These are phyloP conservation scores for Hanseniaspora lachancei DNA, from an alignment of 805 yeast species.

Conservation along the genomic window DNA sequence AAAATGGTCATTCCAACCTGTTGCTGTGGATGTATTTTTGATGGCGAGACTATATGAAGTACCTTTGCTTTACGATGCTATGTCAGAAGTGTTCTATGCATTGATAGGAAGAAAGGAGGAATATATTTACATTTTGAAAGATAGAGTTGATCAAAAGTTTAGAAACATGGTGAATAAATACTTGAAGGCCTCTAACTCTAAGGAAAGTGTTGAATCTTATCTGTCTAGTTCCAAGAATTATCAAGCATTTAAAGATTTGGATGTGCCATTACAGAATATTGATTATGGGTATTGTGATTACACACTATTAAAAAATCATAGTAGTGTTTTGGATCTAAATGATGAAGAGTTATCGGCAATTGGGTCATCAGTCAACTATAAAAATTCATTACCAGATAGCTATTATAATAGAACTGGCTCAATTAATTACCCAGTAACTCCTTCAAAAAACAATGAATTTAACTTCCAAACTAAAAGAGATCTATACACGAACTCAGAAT, in stretches of 20 bases:
- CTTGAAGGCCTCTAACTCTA: constrained; percentile 16
- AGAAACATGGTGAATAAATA: constrained; percentile 17
- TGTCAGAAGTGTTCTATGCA: constrained; percentile 56
- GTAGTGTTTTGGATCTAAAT: constrained; percentile 23
- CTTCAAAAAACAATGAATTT: not conserved
- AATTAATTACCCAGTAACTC: not conserved
- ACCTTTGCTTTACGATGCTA: constrained; percentile 56
- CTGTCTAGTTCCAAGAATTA: constrained; percentile 23
- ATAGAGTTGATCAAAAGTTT: constrained; percentile 21
- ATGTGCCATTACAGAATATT: constrained; percentile 42
- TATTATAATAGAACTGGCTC: not conserved
- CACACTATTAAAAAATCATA: constrained; percentile 37
- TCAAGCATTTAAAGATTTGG: constrained; percentile 36
- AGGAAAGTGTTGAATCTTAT: constrained; percentile 19
- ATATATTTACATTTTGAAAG: constrained; percentile 25
- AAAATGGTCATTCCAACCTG: constrained; percentile 59
- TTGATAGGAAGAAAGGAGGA: constrained; percentile 57
- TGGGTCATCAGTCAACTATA: not conserved
- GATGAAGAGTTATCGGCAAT: not conserved
- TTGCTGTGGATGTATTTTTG: constrained; percentile 49
- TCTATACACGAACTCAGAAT: not conserved
- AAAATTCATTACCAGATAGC: not conserved
- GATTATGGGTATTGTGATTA: constrained; percentile 57
- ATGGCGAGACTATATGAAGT: constrained; percentile 54
- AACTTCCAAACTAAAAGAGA: not conserved